Evolutionary conservation across 495 filamentous ascomycete genomes (phyloP).

Genomic region (Penicillium ochrochloron): DNA sequence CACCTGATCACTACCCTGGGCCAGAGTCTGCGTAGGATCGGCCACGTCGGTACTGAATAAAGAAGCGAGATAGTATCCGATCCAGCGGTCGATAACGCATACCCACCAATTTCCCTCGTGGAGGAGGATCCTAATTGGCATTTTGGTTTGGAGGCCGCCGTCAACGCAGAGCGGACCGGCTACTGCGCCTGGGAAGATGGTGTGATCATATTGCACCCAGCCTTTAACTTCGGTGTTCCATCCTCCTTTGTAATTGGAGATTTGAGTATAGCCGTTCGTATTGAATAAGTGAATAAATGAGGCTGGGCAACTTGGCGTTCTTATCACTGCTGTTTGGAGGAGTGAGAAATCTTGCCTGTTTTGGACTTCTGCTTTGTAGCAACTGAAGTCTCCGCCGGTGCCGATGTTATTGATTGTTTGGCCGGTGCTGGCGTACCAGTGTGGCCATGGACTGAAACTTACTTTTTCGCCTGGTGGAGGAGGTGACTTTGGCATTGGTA

Average conservation of each 20-base stretch:
- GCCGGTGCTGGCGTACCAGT: background rate
- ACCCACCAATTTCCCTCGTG: background rate
- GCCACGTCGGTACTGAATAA: background rate
- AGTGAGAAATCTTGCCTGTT: background rate
- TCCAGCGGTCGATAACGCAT: background rate
- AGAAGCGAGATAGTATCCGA: background rate
- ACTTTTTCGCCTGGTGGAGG: background rate
- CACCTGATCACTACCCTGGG: background rate
- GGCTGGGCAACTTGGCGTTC: background rate
- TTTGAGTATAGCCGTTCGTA: background rate
- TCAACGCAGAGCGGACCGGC: background rate
- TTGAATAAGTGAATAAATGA: background rate
- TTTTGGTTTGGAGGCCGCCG: background rate
- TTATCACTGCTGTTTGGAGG: background rate
- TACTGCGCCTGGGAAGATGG: background rate
- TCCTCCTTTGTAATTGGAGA: background rate
- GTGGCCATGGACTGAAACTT: background rate
- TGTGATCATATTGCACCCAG: background rate
- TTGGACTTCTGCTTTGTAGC: background rate
- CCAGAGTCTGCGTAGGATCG: background rate
- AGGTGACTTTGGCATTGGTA: background rate
- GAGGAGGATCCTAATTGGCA: background rate
- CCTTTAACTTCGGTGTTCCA: background rate
- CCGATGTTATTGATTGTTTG: background rate
- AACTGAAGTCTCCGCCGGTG: background rate